Base-by-base conservation (phyloP, 306 rosid genomes). In the Prunus fruticosa region DNA sequence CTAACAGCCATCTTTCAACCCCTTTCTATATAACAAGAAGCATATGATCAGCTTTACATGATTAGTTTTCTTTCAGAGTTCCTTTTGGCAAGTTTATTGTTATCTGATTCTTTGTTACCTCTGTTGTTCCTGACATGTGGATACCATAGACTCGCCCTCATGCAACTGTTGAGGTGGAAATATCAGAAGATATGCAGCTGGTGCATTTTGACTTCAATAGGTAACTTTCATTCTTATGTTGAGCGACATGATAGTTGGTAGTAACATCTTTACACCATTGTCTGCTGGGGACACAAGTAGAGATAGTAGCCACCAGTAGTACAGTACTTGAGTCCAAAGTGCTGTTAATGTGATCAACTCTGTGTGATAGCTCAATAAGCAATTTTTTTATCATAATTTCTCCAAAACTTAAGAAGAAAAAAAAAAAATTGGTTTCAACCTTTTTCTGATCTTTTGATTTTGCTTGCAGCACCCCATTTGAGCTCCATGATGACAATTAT, bases 81-180 rank as follows among this genome's bases (percentile, higher is more conserved):
- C 45, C 45, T 62, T 28, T 63, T 1, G 38, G 6, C n/a, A 16
- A 63, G 43, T 63, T 60, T 30, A 9, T 28, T 62, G 43, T 63
- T 63, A 13, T 63, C 45, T 27, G 22, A 16, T 28, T 15, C 43
- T 28, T 63, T 41, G 38, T 60, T 60, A 63, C 67, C 30, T 30
- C 67, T 15, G 45, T 63, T 63, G 5, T 15, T 38, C 25, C 47
- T 76, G 65, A 78, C 78, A 22, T 76, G 72, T 83, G 27, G 47
- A 72, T 77, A 68, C 76, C 80, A 54, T 74, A 95, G 98, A 95
- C 98, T 66, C 91, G 97, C 16, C 97, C 98, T 41, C 97, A 95
- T 89, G 98, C 98, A 66, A 95, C 97, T 71, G 97, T 95, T 50
- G 98, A 95, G 87, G 97, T 95, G 82, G 97, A 95, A 89, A 95